Percentiles rank a stretch among this genome's conserved stretches.
Evolutionary conservation across 495 filamentous ascomycete species (phyloP).

Genomic region (Bryoglossum gracile): DNA sequence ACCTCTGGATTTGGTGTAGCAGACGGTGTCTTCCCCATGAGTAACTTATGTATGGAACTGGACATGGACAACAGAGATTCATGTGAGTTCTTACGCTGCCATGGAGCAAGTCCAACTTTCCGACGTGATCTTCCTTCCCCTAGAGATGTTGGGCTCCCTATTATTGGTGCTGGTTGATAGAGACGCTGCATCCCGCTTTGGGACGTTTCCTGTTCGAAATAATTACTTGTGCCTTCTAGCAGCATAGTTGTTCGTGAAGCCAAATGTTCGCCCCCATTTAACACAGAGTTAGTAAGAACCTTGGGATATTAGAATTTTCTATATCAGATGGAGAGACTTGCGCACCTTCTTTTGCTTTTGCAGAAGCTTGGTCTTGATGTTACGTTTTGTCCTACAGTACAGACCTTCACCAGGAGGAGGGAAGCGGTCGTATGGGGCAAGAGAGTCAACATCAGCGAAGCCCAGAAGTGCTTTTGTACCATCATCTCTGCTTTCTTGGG

Average conservation of each 20-base stretch:
- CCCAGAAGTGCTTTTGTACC: background rate
- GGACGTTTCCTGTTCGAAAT: constrained; percentile 12
- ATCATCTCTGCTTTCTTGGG: background rate
- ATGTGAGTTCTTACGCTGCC: constrained; percentile 33
- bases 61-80: constrained; percentile 29
- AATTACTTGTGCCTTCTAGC: constrained; percentile 16
- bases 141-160: constrained; percentile 3
- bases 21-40: constrained; percentile 31
- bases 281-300: too few species aligned
- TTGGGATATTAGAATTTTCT: too few species aligned
- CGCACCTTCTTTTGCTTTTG: constrained; percentile 9
- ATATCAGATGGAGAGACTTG: too few species aligned
- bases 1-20: constrained; percentile 20
- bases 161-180: too few species aligned
- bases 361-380: constrained; percentile 2
- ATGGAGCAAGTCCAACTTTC: constrained; percentile 33
- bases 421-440: background rate
- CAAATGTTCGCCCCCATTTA: too few species aligned
- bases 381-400: constrained; percentile 16
- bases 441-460: background rate
- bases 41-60: constrained; percentile 32
- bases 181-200: too few species aligned
- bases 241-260: constrained; percentile 20
- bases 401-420: constrained; percentile 8
- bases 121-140: constrained; percentile 19